Evolutionary conservation across 805 yeast species (phyloP).

Genomic region (Wickerhamomyces queroliae): DNA sequence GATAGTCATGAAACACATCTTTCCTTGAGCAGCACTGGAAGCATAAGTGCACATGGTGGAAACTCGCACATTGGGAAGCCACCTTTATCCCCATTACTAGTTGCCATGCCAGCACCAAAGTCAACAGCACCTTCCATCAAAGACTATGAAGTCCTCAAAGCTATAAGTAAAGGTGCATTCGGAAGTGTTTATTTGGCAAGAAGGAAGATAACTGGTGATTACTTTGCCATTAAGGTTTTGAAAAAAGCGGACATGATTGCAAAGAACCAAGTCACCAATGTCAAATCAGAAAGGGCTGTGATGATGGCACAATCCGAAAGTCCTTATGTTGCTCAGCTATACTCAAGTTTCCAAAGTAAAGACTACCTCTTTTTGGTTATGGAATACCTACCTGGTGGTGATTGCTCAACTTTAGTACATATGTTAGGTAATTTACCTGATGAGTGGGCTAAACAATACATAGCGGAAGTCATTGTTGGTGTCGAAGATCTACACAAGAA

Average conservation of each 20-base stretch:
- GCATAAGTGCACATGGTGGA: constrained; percentile 1
- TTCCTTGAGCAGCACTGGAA: constrained; percentile 12
- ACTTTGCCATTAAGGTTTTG: constrained; percentile 89
- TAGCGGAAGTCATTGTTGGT: constrained; percentile 87
- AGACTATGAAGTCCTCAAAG: constrained; percentile 87
- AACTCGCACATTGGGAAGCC: constrained; percentile 34
- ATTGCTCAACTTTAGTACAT: constrained; percentile 79
- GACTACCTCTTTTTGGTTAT: constrained; percentile 87
- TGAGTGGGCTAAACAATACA: constrained; percentile 79
- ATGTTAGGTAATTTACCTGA: constrained; percentile 79
- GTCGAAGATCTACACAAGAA: constrained; percentile 82
- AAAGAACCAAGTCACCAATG: constrained; percentile 92
- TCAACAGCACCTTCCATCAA: constrained; percentile 64
- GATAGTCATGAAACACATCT: constrained; percentile 16
- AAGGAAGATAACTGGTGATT: constrained; percentile 83
- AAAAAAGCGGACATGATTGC: constrained; percentile 95
- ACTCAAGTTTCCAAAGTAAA: constrained; percentile 81
- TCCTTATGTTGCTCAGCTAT: constrained; percentile 87
- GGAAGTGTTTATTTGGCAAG: constrained; percentile 90
- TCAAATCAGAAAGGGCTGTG: constrained; percentile 93
- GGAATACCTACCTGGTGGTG: constrained; percentile 97
- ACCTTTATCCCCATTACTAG: constrained; percentile 75
- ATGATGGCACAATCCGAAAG: constrained; percentile 95
- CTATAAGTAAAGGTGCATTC: constrained; percentile 95
- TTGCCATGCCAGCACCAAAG: constrained; percentile 52